Evolutionary conservation across 768 basidiomycete genomes (phyloP), one percentile per base, ranked within the genome.

Genomic region (Cystobasidium onofrii): DNA sequence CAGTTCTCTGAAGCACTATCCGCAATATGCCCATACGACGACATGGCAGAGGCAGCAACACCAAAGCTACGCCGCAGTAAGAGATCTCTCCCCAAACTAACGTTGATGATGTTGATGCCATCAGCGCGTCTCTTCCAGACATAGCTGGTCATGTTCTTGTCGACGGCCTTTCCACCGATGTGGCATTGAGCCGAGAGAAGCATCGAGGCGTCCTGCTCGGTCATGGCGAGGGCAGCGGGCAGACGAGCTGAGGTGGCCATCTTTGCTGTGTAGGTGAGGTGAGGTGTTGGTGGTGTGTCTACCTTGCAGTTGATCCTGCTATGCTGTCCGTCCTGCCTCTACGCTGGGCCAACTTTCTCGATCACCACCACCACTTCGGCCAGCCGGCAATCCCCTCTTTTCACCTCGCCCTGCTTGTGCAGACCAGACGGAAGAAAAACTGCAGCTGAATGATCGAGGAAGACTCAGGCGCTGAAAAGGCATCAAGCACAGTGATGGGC

Each of bases 81-180:
- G 54, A 25, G 17, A 31, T 18, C 29, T 34, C n/a, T 34, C n/a
- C 33, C 3, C 1, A 23, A 1, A 15, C 43, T 29, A 1, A 29
- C 46, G 15, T 34, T 18, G 18, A 36, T 25, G 27, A 36, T 4
- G n/a, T 33, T 15, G 20, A 82, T 79, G 94, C 96, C 96, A 83
- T 99, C 96, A 76, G 88, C 82, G 81, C 96, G 87, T 82, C 95
- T 85, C 85, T 94, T 98, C 89, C 89, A 98, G 83, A 99, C 91
- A 83, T 99, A 99, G 70, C 91, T 86, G 80, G 90, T 88, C 96
- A 99, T 99, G 83, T 93, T 90, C 88, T 93, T 96, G 82, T 98
- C 95, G 85, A 93, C 95, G 84, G 97, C 96, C 90, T 98, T 98
- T 77, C 89, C 92, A 81, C 94, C 69, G 29, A 75, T 17, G 55